A percentile compares a stretch with the other conserved stretches of the same genome.
These are phyloP conservation scores for Azolla pinnata DNA, from an alignment of 75 land plant genomes.

Conservation along the genomic window DNA sequence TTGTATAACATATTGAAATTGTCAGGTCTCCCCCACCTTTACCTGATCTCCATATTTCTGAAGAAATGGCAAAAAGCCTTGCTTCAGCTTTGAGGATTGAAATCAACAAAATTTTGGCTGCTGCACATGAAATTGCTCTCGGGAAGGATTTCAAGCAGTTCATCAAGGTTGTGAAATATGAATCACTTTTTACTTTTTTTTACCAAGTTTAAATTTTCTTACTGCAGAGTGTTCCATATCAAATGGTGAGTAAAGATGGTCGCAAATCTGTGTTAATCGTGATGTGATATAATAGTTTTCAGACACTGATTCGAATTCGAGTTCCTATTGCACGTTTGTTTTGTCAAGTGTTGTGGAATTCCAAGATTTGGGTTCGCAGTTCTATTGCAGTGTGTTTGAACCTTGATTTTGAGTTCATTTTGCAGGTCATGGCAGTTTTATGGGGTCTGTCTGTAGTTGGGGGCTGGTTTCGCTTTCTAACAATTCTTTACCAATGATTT, in stretches of 20 bases:
- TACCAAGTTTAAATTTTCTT: too few species aligned
- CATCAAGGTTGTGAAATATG: constrained; percentile 54
- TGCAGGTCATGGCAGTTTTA: constrained; percentile 61
- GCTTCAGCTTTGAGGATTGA: constrained; percentile 31
- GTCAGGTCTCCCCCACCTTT: constrained; percentile 61
- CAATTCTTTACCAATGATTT: constrained; percentile 57
- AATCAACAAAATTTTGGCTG: constrained; percentile 48
- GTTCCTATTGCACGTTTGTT: too few species aligned
- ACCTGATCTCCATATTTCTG: constrained; percentile 68
- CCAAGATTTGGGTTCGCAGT: too few species aligned
- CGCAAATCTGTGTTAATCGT: too few species aligned
- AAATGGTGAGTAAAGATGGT: too few species aligned
- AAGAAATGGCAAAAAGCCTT: constrained; percentile 40
- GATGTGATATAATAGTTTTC: neutral
- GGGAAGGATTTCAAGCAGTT: constrained; percentile 56
- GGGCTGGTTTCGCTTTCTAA: constrained; percentile 64
- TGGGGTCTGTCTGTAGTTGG: constrained; percentile 69
- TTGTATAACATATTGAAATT: too few species aligned
- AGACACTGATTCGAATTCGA: too few species aligned
- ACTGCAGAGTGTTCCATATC: too few species aligned
- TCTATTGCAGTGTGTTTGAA: too few species aligned
- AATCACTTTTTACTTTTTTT: too few species aligned
- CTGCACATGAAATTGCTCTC: constrained; percentile 57
- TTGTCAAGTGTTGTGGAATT: too few species aligned
- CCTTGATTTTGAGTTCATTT: neutral